Base-by-base conservation (phyloP, 2,329 filamentous ascomycete genomes). In the Phialemonium atrogriseum region DNA sequence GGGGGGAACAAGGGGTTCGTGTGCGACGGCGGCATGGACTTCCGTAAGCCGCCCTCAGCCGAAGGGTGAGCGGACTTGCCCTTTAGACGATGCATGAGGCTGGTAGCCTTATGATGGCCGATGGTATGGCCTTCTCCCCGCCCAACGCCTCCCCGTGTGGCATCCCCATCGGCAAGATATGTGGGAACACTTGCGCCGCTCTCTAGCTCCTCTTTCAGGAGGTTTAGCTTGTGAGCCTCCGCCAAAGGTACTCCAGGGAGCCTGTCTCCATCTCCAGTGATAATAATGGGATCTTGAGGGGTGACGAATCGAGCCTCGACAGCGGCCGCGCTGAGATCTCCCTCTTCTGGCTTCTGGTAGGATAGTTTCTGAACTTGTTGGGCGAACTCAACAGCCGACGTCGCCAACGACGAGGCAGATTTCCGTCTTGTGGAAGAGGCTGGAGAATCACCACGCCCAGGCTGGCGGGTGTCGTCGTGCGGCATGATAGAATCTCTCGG, bases 1-100 rank as follows among this genome's bases (percentile, higher is more conserved):
- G 85, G 84, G 5, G 87, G 87, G 43, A 95, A 95, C 5, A 94
- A 61, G 4, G 84, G 82, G 43, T 88, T 80, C 2, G 84, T 88
- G 41, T 75, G 70, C 7, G 77, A 77, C 1, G 77, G 75, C 0
- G 81, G 78, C 58, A 67, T 68, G 10, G 66, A 50, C 36, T 51
- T 58, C 25, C 57, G 54, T 12, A 74, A 43, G 11, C 65, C 64
- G 10, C 56, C 62, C 15, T 64, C 66, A 20, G 64, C 59, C 4
- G 66, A 60, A 33, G 62, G 62, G 38, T 66, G 51, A 34, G 60
- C 43, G 5, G 51, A 43, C 17, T 50, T 49, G 32, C 52, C 56
- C 33, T 63, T 56, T 17, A 5, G 13, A 19, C 49, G 38, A 13
- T 43, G 25, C 3, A 41, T 24, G 9, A 39, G 23, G 20, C 36